A percentile compares a stretch with the other conserved stretches of the same genome.
phyloP scores from a whole-genome alignment of 768 basidiomycete genomes.

The Kwoniella dendrophila region DNA sequence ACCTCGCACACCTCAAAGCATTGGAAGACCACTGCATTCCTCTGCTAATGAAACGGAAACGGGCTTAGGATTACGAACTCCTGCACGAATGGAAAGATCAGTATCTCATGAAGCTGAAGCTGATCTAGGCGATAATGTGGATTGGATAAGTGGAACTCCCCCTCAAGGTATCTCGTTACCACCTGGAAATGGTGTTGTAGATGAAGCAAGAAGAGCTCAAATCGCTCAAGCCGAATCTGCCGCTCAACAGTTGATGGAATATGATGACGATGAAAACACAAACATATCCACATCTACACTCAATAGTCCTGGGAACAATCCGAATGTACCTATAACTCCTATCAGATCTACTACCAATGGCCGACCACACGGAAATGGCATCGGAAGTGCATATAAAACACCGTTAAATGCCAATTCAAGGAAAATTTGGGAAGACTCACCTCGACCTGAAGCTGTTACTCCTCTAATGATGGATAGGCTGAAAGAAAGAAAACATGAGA shows the following conservation, averaged over 20 bases:
- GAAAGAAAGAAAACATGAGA: constrained; percentile 69
- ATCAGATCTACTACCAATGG: constrained; percentile 25
- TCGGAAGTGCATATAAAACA: constrained; percentile 26
- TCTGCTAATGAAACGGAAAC: neutral
- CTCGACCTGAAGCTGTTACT: constrained; percentile 62
- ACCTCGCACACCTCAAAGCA: constrained; percentile 28
- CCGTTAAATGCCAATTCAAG: constrained; percentile 48
- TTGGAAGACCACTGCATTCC: constrained; percentile 18
- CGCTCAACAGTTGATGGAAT: constrained; percentile 80
- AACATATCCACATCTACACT: constrained; percentile 1
- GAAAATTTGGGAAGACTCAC: constrained; percentile 73
- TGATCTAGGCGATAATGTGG: constrained; percentile 7
- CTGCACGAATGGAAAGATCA: neutral
- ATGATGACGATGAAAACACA: constrained; percentile 62
- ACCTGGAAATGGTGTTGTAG: constrained; percentile 58
- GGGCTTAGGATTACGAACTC: neutral
- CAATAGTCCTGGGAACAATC: neutral
- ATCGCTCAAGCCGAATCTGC: constrained; percentile 94
- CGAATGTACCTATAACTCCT: constrained; percentile 66
- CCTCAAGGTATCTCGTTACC: neutral
- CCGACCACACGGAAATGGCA: constrained; percentile 5
- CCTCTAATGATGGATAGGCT: constrained; percentile 69
- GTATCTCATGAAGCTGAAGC: constrained; percentile 10
- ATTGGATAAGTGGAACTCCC: constrained; percentile 14
- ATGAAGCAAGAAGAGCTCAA: constrained; percentile 80